Percentiles rank a stretch among this genome's conserved stretches.
Evolutionary conservation across 306 rosid genomes (phyloP).

Genomic region (Cucumis cinereus): DNA sequence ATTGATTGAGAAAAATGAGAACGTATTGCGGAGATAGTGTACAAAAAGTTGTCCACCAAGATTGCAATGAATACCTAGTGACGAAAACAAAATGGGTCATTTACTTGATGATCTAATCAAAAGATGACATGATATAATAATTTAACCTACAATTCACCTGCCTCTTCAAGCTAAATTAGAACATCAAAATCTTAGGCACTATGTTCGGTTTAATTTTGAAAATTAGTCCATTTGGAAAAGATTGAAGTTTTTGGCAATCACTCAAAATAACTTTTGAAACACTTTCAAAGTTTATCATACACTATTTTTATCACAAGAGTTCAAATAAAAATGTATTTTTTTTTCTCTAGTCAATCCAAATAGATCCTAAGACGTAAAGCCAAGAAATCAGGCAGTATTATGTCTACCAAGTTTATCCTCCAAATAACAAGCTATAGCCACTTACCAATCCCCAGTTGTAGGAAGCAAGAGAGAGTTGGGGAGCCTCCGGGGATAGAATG

Average conservation of each 20-base stretch:
- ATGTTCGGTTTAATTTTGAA: too few species aligned
- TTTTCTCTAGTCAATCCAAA: too few species aligned
- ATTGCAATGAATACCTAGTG: slow-evolving; percentile 90
- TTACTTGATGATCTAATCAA: background rate
- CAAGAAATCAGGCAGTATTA: background rate
- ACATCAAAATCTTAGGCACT: background rate
- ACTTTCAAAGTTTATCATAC: too few species aligned
- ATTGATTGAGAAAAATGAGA: slow-evolving; percentile 86
- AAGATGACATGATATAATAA: background rate
- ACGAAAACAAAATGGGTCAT: background rate
- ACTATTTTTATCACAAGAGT: too few species aligned
- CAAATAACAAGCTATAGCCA: background rate
- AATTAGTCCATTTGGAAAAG: too few species aligned
- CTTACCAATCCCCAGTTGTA: slow-evolving; percentile 82
- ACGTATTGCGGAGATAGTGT: slow-evolving; percentile 75
- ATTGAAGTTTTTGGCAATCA: too few species aligned
- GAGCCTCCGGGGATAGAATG: slow-evolving; percentile 84
- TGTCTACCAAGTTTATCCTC: background rate
- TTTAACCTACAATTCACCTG: background rate
- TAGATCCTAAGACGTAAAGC: background rate
- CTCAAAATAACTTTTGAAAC: too few species aligned
- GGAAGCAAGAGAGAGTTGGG: slow-evolving; percentile 61
- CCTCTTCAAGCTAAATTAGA: background rate
- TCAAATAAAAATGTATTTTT: too few species aligned
- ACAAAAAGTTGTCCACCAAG: slow-evolving; percentile 81